Evolutionary conservation across 768 basidiomycete species (phyloP), one percentile per base, ranked within the genome.

Genomic region (Daedaleopsis sinensis): DNA sequence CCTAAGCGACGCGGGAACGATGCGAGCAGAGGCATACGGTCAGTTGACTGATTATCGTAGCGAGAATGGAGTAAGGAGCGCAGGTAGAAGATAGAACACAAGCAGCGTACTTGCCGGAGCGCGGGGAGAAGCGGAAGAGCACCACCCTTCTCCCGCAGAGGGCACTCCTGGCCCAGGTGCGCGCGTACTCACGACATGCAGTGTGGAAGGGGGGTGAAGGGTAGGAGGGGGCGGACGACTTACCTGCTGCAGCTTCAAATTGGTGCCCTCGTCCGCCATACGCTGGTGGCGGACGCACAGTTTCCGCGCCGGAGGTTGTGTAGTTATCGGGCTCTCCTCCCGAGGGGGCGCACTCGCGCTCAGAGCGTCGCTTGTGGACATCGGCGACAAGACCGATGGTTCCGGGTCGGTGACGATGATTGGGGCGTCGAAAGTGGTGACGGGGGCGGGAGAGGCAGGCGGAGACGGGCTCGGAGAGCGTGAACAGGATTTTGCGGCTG

Each of bases 201-300:
- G 32, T 15, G 16, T 16, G 27, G 50, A 36, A 52, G 38, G 49
- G 52, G 54, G 18, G n/a, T 48, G 42, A 9, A 18, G 10, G 38
- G 43, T 36, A 37, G 6, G 44, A 52, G 27, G 15, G 52, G 11
- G 13, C 44, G 60, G 59, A 23, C 23, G 35, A 75, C 85, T 68
- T 63, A 93, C 96, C 80, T 90, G 87, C 74, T 98, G 96, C 8
- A 98, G 82, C 78, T 90, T 94, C 62, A 93, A 78, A 73, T 92
- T 97, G 23, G 91, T 95, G 15, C 93, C 93, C 75, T 96, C 88
- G 78, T 98, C 94, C 6, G 96, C 96, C 88, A 96, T 98, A 50
- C 96, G 84, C 77, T 96, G 93, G 75, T 98, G 96, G 36, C 96
- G 78, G 6, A 95, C 88, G 72, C 96, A 98, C 18, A 97, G 82